phyloP scores from a whole-genome alignment of 2,329 filamentous ascomycete genomes.

The Chrysoporthe austroafricana region DNA sequence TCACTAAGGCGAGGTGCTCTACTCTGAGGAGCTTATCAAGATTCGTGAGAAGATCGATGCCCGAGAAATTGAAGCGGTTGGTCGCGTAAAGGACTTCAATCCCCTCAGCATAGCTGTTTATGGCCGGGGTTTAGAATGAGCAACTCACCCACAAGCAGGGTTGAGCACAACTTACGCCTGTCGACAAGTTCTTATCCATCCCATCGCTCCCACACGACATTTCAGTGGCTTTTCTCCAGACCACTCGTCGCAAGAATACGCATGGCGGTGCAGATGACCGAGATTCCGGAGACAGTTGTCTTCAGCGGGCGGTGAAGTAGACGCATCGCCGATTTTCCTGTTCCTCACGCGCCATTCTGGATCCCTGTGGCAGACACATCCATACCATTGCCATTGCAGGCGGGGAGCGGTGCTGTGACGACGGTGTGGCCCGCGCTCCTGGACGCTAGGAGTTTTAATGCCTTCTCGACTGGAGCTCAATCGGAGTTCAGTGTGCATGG shows the following conservation, averaged over 20 bases:
- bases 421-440: background rate
- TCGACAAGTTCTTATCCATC: constrained; percentile 17
- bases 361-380: constrained; percentile 19
- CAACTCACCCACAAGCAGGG: background rate
- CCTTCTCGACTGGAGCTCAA: background rate
- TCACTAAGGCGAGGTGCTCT: constrained; percentile 4
- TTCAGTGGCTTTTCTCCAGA: background rate
- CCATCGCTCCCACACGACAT: constrained; percentile 15
- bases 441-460: background rate
- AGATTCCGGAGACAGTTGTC: constrained; percentile 4
- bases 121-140: too few species aligned
- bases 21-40: background rate
- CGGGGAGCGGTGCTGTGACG: background rate
- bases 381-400: constrained; percentile 17
- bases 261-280: background rate
- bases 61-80: constrained; percentile 6
- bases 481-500: constrained; percentile 8
- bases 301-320: background rate
- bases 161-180: constrained; percentile 8
- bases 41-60: background rate
- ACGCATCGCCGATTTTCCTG: background rate
- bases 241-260: background rate
- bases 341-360: constrained; percentile 10
- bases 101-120: constrained; percentile 15
- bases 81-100: constrained; percentile 14